These are phyloP conservation scores for Volvariella volvacea DNA, from an alignment of 1,284 basidiomycete genomes.

Conservation along the genomic window DNA sequence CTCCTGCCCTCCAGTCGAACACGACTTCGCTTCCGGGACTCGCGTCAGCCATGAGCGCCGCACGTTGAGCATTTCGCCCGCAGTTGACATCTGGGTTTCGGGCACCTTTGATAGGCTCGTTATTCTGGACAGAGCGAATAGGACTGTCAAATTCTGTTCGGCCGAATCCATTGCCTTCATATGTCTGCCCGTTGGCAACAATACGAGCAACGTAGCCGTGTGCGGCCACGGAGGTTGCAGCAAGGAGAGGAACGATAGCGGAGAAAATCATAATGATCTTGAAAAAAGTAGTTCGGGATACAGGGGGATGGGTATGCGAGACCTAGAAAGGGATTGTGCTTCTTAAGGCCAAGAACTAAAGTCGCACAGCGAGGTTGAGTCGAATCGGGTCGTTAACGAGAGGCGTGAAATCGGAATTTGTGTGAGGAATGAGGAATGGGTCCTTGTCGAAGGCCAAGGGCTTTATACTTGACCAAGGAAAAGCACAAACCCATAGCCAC, in stretches of 20 bases:
- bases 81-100: conserved; percentile 55
- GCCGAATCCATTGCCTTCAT: conserved; percentile 35
- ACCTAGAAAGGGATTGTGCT: too few relatives aligned
- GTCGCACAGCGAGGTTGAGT: too few relatives aligned
- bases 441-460: too few relatives aligned
- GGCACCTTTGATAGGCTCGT: conserved; percentile 59
- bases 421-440: too few relatives aligned
- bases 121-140: conserved; percentile 52
- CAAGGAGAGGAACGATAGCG: conserved; percentile 23
- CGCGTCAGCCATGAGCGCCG: conserved; percentile 45
- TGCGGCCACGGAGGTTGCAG: conserved; percentile 36
- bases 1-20: conserved; percentile 55
- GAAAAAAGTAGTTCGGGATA: not conserved
- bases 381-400: too few relatives aligned
- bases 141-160: conserved; percentile 39
- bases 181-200: conserved; percentile 48
- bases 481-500: too few relatives aligned
- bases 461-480: too few relatives aligned
- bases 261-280: conserved; percentile 14
- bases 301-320: too few relatives aligned
- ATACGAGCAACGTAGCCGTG: conserved; percentile 55
- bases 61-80: conserved; percentile 48
- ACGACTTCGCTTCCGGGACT: conserved; percentile 56
- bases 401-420: too few relatives aligned
- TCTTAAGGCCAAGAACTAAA: too few relatives aligned